phyloP scores from a whole-genome alignment of 2,329 filamentous ascomycete genomes.

The Shiraia bambusicola region DNA sequence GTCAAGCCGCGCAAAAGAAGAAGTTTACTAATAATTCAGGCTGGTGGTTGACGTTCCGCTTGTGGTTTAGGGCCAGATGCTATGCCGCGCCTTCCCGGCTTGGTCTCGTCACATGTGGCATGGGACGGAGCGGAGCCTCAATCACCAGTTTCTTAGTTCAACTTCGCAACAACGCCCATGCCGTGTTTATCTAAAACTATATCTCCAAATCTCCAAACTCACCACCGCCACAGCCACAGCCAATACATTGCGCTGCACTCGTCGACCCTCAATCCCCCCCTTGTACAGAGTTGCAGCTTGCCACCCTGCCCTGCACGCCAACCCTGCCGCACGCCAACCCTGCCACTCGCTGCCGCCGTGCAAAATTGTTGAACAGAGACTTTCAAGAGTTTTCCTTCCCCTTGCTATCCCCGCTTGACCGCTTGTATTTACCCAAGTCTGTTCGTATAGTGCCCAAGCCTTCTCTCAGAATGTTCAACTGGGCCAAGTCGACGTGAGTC shows the following conservation, averaged over 20 bases:
- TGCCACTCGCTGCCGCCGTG: constrained; percentile 12
- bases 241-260: neutral
- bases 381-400: constrained; percentile 33
- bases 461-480: constrained; percentile 72
- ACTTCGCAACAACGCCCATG: neutral
- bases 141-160: neutral
- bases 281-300: no score
- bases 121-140: neutral
- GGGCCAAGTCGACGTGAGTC: constrained; percentile 86
- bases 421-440: constrained; percentile 27
- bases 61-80: neutral
- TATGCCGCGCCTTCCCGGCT: neutral
- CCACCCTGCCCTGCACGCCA: no score
- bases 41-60: no score
- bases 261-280: constrained; percentile 2
- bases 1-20: no score
- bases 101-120: neutral
- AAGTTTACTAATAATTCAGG: no score
- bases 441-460: constrained; percentile 35
- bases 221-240: neutral
- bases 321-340: constrained; percentile 11
- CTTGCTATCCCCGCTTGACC: constrained; percentile 25
- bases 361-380: constrained; percentile 25
- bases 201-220: no score
- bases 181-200: no score